phyloP scores from a whole-genome alignment of 2,329 filamentous ascomycete genomes.

The Claviceps humidiphila region DNA sequence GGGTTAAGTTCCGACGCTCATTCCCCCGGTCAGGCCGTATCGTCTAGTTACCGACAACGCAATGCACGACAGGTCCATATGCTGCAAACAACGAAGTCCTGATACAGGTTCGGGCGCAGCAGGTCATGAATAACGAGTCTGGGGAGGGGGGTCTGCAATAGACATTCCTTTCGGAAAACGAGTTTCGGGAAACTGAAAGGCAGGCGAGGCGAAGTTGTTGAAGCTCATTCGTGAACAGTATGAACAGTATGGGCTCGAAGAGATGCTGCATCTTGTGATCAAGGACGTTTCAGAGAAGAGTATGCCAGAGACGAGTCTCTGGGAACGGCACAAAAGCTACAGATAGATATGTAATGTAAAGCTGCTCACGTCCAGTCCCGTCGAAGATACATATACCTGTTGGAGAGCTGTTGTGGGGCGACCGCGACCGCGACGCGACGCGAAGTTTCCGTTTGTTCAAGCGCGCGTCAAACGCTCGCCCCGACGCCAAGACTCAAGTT shows the following conservation, averaged over 20 bases:
- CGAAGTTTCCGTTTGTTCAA: background rate
- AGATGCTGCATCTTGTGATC: slow-evolving; percentile 23
- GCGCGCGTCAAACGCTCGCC: no score
- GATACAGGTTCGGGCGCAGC: slow-evolving; percentile 50
- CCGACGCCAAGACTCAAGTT: background rate
- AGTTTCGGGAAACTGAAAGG: slow-evolving; percentile 66
- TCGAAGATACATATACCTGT: no score
- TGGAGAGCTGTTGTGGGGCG: background rate
- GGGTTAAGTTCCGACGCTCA: slow-evolving; percentile 89
- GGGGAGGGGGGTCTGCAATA: slow-evolving; percentile 28
- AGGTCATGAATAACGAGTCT: slow-evolving; percentile 30
- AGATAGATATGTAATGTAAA: background rate
- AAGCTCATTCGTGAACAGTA: background rate
- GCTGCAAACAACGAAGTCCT: slow-evolving; percentile 36
- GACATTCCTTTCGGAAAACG: slow-evolving; percentile 58
- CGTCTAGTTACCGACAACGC: slow-evolving; percentile 24
- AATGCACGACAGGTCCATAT: slow-evolving; percentile 27
- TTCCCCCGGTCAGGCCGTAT: slow-evolving; percentile 40
- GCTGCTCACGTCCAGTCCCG: no score
- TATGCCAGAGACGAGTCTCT: background rate
- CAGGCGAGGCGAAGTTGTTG: slow-evolving; percentile 52
- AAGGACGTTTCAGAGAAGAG: background rate
- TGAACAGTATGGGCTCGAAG: slow-evolving; percentile 23
- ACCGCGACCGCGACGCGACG: background rate
- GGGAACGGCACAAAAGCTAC: background rate